These are phyloP conservation scores for Cutaneotrichosporon cutaneum DNA, from an alignment of 1,284 basidiomycete genomes.

Conservation along the genomic window DNA sequence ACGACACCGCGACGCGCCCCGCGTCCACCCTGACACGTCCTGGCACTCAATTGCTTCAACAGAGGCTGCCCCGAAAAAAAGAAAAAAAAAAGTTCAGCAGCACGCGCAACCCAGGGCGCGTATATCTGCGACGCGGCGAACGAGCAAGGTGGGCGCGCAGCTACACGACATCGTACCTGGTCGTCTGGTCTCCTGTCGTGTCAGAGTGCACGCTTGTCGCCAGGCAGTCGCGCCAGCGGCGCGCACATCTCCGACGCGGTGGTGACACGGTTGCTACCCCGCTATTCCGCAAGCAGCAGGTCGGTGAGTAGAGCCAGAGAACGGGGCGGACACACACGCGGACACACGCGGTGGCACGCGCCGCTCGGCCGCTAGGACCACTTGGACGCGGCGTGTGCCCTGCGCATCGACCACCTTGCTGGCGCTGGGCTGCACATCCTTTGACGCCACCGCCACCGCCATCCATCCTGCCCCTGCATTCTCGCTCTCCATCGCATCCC, in stretches of 20 bases:
- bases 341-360: too few relatives aligned
- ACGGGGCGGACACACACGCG: too few relatives aligned
- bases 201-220: not conserved
- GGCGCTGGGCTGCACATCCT: not conserved
- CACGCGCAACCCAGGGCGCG: too few relatives aligned
- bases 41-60: not conserved
- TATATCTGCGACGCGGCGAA: too few relatives aligned
- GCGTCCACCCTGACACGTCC: not conserved
- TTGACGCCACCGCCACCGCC: constrained; percentile 1
- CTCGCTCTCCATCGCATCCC: not conserved
- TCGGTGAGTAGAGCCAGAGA: not conserved
- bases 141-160: too few relatives aligned
- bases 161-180: not conserved
- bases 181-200: not conserved
- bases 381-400: too few relatives aligned
- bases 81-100: not conserved
- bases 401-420: not conserved
- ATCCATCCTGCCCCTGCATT: not conserved
- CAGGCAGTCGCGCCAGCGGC: not conserved
- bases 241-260: not conserved
- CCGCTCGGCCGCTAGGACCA: too few relatives aligned
- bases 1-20: not conserved
- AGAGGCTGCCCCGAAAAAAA: too few relatives aligned
- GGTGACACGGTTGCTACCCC: not conserved
- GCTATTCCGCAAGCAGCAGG: not conserved